Base-by-base conservation (phyloP, 768 basidiomycete species). In the Tricholoma sp. region DNA sequence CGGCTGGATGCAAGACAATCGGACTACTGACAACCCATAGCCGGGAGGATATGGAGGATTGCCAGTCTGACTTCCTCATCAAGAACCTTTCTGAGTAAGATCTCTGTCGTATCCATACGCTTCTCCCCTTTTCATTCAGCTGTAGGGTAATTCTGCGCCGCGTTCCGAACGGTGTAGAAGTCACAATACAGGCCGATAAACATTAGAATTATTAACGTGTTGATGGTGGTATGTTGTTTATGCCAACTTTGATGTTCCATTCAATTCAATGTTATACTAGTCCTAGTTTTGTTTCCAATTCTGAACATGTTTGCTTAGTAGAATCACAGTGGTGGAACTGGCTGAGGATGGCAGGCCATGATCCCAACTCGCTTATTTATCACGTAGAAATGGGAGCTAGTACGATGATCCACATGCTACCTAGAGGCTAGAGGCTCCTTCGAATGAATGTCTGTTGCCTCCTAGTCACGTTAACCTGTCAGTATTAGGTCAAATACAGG, bases 21-120 rank as follows among this genome's bases (percentile, higher is more conserved):
- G 96, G 83, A 1, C 72, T 97, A 29, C 76, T 91, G 57, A 98
- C 95, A 1, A 85, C 87, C 5, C 94, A 96, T 69, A 77, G 78
- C 24, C 76, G 82, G 51, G 81, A 84, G 56, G 81, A 86, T 61
- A 75, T 98, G 59, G 75, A 85, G 59, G 84, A 77, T 6, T 80
- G 81, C 10, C 63, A 76, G 39, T 82, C 89, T 2, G 81, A 84
- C 60, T 90, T 81, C 67, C 74, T 95, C 24, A 85, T 94, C 24
- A 70, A 81, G 39, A 79, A 96, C 70, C 71, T 98, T 62, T 77
- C 87, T 1, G 80, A 78, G 91, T 85, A 68, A 63, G 75, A 32
- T 18, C 37, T 9, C 17, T 17, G 7, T 42, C 10, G 7, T 10
- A 20, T 18, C 17, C 5, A 20, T 42, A 3, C 24, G 24, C 24